phyloP scores from a whole-genome alignment of 2,329 filamentous ascomycete genomes.

The Endocalyx cinctus region DNA sequence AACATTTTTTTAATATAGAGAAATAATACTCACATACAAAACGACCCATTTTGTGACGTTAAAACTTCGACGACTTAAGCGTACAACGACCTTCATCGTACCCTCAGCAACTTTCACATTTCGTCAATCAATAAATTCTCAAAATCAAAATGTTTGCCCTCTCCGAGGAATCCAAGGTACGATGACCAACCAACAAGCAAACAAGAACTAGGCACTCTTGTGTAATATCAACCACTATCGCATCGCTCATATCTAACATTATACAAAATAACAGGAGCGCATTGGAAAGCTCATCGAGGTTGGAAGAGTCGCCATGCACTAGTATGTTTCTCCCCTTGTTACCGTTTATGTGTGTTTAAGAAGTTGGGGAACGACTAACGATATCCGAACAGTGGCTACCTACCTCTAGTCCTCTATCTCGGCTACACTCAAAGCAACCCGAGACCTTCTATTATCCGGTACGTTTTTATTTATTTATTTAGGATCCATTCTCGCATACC shows the following conservation, averaged over 20 bases:
- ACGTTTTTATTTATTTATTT: conserved; percentile 18
- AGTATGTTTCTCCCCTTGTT: conserved; percentile 52
- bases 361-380: too few species aligned
- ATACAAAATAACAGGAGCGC: conserved; percentile 86
- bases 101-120: too few species aligned
- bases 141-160: conserved; percentile 59
- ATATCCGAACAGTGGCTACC: conserved; percentile 97
- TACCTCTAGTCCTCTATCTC: conserved; percentile 94
- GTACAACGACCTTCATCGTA: background rate
- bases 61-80: too few species aligned
- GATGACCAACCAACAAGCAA: conserved; percentile 7
- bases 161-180: conserved; percentile 95
- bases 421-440: conserved; percentile 95
- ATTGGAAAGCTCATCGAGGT: conserved; percentile 95
- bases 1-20: background rate
- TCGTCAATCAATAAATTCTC: background rate
- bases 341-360: conserved; percentile 31
- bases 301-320: conserved; percentile 90
- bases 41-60: too few species aligned
- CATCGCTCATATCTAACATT: too few species aligned
- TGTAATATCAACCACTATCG: background rate
- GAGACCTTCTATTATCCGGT: conserved; percentile 66
- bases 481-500: conserved; percentile 38
- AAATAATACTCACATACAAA: too few species aligned
- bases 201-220: background rate